phyloP scores from a whole-genome alignment of 371 early-diverging fungal genomes.

The Mucor sp. region DNA sequence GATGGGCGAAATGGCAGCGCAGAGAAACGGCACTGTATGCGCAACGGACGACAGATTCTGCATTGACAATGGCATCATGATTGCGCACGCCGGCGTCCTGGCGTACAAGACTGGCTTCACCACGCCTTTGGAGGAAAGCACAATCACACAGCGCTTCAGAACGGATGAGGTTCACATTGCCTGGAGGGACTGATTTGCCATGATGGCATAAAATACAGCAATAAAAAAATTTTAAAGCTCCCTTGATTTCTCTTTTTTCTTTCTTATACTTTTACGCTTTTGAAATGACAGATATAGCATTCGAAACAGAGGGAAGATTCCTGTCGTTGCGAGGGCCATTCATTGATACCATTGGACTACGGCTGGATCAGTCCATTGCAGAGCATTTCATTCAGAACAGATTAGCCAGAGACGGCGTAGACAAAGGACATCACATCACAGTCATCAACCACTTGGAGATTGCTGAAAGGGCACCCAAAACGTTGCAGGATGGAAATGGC shows the following conservation, averaged over 20 bases:
- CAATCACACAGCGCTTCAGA: slow-evolving; percentile 95
- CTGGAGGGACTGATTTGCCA: slow-evolving; percentile 69
- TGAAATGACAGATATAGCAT: background rate
- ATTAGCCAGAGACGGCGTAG: background rate
- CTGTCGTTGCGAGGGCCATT: slow-evolving; percentile 7
- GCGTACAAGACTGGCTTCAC: slow-evolving; percentile 74
- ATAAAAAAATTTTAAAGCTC: background rate
- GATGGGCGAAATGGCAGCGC: slow-evolving; percentile 96
- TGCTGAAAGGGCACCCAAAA: background rate
- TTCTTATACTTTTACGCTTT: background rate
- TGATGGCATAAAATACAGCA: background rate
- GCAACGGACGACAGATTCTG: slow-evolving; percentile 99
- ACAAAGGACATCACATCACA: slow-evolving; percentile 19
- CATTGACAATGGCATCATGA: slow-evolving; percentile 99
- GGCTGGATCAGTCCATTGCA: background rate
- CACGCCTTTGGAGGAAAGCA: slow-evolving; percentile 83
- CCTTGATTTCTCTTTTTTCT: background rate
- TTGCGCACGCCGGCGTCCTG: slow-evolving; percentile 96
- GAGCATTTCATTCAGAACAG: background rate
- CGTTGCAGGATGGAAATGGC: background rate
- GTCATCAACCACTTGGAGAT: slow-evolving; percentile 23
- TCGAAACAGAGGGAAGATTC: slow-evolving; percentile 1
- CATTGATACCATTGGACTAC: slow-evolving; percentile 6
- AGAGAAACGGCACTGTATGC: slow-evolving; percentile 91
- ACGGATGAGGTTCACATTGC: slow-evolving; percentile 92